phyloP scores from a whole-genome alignment of 176 grass and related monocot genomes.

The Avena insularis region DNA sequence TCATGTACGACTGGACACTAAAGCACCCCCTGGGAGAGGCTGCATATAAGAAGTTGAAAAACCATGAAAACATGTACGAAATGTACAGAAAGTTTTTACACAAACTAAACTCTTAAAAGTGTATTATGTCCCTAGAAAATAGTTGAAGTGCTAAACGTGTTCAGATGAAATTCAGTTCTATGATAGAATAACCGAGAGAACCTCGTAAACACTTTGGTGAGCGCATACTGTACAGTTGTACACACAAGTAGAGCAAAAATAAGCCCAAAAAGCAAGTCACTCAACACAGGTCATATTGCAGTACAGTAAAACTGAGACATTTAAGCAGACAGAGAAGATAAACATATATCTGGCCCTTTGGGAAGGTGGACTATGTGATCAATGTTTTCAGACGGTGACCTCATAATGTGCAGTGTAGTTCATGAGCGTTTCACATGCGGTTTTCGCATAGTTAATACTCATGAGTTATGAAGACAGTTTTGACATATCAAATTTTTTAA shows the following conservation, averaged over 20 bases:
- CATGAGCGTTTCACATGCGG: not conserved
- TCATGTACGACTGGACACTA: not conserved
- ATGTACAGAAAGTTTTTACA: constrained; percentile 24
- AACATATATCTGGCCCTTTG: not conserved
- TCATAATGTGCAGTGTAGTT: not conserved
- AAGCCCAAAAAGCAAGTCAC: not conserved
- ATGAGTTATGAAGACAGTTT: not conserved
- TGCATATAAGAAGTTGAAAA: not conserved
- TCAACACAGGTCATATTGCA: not conserved
- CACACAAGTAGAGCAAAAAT: not conserved
- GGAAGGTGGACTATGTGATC: not conserved
- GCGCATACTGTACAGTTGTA: not conserved
- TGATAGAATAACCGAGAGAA: not conserved
- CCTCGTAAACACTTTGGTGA: not conserved
- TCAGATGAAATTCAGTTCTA: not conserved
- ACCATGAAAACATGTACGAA: not conserved
- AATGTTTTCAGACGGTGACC: not conserved
- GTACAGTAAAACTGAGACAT: not conserved
- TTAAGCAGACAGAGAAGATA: not conserved
- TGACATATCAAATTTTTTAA: not conserved
- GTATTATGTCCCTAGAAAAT: not conserved
- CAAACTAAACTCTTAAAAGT: not conserved
- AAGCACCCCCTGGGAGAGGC: not conserved
- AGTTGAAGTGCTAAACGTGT: not conserved
- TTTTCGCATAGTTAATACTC: not conserved